phyloP scores from a whole-genome alignment of 352 stramenopile species.

The Aphanomyces astaci region DNA sequence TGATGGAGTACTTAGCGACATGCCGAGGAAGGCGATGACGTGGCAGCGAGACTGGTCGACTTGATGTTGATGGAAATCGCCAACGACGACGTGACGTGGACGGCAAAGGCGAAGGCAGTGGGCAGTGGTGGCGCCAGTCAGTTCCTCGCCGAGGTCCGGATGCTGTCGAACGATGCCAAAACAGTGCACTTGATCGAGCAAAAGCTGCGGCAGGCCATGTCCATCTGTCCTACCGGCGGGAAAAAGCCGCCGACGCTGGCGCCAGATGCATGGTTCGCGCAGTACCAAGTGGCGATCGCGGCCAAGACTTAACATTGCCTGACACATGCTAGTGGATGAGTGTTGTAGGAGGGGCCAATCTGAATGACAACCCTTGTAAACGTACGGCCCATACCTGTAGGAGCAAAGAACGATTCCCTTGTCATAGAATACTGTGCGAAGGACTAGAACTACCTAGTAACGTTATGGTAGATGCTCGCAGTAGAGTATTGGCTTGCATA shows the following conservation, averaged over 20 bases:
- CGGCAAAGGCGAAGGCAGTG: slow-evolving; percentile 36
- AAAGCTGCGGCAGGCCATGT: slow-evolving; percentile 1
- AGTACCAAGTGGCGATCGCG: neutral
- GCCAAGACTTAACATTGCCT: neutral
- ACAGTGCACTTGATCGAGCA: slow-evolving; percentile 33
- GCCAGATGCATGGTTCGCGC: slow-evolving; percentile 14
- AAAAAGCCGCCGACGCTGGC: neutral
- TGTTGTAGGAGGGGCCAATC: no score
- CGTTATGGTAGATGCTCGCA: no score
- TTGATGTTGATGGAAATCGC: slow-evolving; percentile 50
- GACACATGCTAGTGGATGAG: no score
- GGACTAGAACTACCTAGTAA: no score
- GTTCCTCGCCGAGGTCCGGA: slow-evolving; percentile 54
- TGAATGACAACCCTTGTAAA: no score
- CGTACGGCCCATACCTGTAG: no score
- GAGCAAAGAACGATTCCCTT: no score
- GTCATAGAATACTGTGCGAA: no score
- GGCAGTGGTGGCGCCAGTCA: slow-evolving; percentile 57
- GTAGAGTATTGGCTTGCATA: no score
- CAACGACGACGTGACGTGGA: slow-evolving; percentile 54
- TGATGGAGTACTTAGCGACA: neutral
- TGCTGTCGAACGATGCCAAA: slow-evolving; percentile 37
- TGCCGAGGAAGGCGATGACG: slow-evolving; percentile 10
- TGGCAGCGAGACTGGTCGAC: slow-evolving; percentile 40
- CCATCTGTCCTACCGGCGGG: neutral